A percentile compares a stretch with the other conserved stretches of the same genome.
These are phyloP conservation scores for Cymbopogon citratus DNA, from an alignment of 176 grass and related monocot genomes.

Conservation along the genomic window DNA sequence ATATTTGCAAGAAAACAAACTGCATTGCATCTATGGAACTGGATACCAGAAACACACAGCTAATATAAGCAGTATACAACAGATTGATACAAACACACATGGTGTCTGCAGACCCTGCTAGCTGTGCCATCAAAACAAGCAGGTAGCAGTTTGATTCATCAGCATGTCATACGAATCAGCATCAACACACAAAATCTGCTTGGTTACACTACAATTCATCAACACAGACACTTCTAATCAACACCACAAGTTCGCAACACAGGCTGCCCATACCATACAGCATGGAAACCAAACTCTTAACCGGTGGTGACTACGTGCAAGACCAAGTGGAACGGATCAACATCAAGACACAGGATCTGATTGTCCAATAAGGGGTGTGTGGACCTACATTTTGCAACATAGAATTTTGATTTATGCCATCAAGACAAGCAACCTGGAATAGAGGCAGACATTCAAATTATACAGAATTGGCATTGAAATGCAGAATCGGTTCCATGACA, in stretches of 20 bases:
- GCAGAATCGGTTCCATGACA: no score
- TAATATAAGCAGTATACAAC: no score
- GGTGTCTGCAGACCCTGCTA: background rate
- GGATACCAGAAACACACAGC: no score
- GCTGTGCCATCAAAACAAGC: no score
- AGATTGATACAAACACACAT: background rate
- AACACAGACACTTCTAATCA: background rate
- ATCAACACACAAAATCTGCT: background rate
- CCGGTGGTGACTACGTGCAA: background rate
- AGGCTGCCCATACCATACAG: background rate
- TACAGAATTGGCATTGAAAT: no score
- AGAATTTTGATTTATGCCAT: no score
- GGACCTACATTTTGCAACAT: no score
- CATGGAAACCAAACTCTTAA: background rate
- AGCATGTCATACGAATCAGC: background rate
- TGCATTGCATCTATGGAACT: background rate
- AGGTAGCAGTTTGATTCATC: constrained; percentile 15
- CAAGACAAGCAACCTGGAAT: no score
- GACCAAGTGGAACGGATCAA: background rate
- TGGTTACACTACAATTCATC: background rate
- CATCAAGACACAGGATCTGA: background rate
- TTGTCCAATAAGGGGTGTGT: no score
- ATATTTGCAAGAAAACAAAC: background rate
- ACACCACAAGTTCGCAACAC: background rate
- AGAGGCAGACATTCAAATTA: no score